Evolutionary conservation across 2,329 filamentous ascomycete species (phyloP), one percentile per base, ranked within the genome.

Genomic region (Penicillium sp.): DNA sequence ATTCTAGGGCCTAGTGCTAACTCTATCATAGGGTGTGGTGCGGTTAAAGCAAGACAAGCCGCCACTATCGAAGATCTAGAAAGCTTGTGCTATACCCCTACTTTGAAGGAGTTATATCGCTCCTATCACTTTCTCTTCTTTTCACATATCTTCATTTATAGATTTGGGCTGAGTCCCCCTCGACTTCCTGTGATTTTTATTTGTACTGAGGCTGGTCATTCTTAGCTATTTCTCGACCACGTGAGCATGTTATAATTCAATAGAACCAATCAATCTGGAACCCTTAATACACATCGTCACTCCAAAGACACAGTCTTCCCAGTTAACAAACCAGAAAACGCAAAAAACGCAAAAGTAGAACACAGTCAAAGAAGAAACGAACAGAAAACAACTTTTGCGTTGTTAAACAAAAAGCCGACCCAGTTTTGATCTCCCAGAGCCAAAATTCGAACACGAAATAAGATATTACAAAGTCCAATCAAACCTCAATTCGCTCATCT

Each of bases 41-140:
- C 73, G 79, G 41, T 69, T 81, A 62, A 75, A 76, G 65, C 79
- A 80, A 64, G 75, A 78, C 44, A 71, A 72, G 52, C 64, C 65
- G 9, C 63, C 70, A 56, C 60, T 66, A 17, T 63, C 71, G 6
- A 73, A 73, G 70, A 70, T 73, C 23, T 72, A 65, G 60, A 57
- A 27, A 12, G 27, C 23, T 36, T 38, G 19, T 53, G 13, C n/a
- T 55, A 60, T 57, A 52, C 47, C 57, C 49, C 13, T 29, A 35
- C 23, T 6, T 44, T 48, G 42, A n/a, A 19, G 38, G 39, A 27
- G 15, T 27, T 42, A 38, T 45, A 8, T 45, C n/a, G 19, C 23
- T 44, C 23, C 31, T 35, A 33, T 55, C 15, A 25, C 36, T 44
- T 43, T 56, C 17, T 21, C 23, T 55, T 51, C 36, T 44, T 57